Percentiles rank a stretch among this genome's conserved stretches.
phyloP scores from a whole-genome alignment of 805 yeast genomes.

The Ogataea trehalophila region DNA sequence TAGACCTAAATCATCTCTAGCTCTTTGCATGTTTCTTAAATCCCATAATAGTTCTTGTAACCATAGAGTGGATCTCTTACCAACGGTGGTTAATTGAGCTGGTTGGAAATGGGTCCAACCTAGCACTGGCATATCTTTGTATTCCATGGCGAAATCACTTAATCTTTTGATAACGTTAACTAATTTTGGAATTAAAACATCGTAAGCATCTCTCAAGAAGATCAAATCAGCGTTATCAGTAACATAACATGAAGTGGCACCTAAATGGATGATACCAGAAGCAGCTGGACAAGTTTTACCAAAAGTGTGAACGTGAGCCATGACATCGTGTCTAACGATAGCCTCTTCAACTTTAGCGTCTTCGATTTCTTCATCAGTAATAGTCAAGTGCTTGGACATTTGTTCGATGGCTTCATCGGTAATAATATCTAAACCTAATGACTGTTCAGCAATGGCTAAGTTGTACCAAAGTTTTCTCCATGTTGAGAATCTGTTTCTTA shows the following conservation, averaged over 20 bases:
- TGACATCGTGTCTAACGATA: slow-evolving; percentile 96
- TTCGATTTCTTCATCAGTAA: slow-evolving; percentile 90
- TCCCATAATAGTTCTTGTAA: slow-evolving; percentile 97
- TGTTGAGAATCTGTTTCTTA: slow-evolving; percentile 91
- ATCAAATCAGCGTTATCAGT: slow-evolving; percentile 98
- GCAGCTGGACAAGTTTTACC: slow-evolving; percentile 93
- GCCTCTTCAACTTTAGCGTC: slow-evolving; percentile 92
- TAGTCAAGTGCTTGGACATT: slow-evolving; percentile 69
- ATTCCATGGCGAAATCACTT: slow-evolving; percentile 78
- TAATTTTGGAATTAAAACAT: slow-evolving; percentile 85
- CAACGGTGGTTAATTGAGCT: slow-evolving; percentile 97
- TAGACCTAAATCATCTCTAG: slow-evolving; percentile 92
- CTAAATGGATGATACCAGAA: slow-evolving; percentile 95
- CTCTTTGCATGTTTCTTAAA: slow-evolving; percentile 90
- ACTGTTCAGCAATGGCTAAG: slow-evolving; percentile 92
- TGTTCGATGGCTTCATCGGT: slow-evolving; percentile 89
- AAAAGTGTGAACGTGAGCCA: slow-evolving; percentile 97
- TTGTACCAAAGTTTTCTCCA: slow-evolving; percentile 98
- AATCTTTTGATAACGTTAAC: slow-evolving; percentile 93
- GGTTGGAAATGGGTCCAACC: slow-evolving; percentile 99
- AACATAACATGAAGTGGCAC: slow-evolving; percentile 97
- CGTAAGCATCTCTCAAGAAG: slow-evolving; percentile 94
- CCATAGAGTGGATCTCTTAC: slow-evolving; percentile 98
- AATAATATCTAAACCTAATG: slow-evolving; percentile 78
- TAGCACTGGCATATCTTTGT: slow-evolving; percentile 93